Conservation (phyloP, 2,329 filamentous ascomycete genomes). For the Claviceps maximensis region DNA sequence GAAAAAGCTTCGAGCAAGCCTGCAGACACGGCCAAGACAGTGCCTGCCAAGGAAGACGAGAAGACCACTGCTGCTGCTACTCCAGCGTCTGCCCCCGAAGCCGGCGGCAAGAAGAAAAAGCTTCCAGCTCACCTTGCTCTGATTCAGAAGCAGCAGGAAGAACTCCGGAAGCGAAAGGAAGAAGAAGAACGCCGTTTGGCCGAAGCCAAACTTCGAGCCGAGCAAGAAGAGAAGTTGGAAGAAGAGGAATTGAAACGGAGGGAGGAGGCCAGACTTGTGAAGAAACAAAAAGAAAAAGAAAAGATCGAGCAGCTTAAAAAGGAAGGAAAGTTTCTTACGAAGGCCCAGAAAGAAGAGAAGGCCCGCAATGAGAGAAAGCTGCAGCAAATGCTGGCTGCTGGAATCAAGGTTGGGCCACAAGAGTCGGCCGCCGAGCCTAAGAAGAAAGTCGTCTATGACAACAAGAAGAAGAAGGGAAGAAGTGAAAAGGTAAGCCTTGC, state of each 20-base stretch:
- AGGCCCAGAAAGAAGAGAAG: slow-evolving; percentile 74
- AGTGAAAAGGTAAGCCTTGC: slow-evolving; percentile 36
- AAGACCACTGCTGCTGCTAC: slow-evolving; percentile 29
- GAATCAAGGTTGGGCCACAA: slow-evolving; percentile 55
- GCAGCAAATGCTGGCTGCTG: slow-evolving; percentile 73
- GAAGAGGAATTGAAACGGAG: slow-evolving; percentile 56
- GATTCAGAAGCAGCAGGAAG: slow-evolving; percentile 74
- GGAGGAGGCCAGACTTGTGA: slow-evolving; percentile 61
- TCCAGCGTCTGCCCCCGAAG: slow-evolving; percentile 27
- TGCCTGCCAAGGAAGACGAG: slow-evolving; percentile 29
- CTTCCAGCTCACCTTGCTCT: slow-evolving; percentile 58
- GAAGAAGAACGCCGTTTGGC: slow-evolving; percentile 47
- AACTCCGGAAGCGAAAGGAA: slow-evolving; percentile 51
- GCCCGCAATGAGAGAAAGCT: slow-evolving; percentile 65
- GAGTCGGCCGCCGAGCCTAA: slow-evolving; percentile 49
- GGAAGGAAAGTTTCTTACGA: slow-evolving; percentile 75
- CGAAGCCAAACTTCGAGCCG: slow-evolving; percentile 51
- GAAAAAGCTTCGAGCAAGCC: slow-evolving; percentile 23
- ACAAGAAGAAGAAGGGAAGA: slow-evolving; percentile 64
- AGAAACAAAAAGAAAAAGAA: slow-evolving; percentile 80
- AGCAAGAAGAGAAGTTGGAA: slow-evolving; percentile 50
- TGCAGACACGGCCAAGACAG: slow-evolving; percentile 16
- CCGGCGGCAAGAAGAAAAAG: slow-evolving; percentile 75
- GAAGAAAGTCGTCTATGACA: slow-evolving; percentile 65
- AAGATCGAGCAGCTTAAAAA: slow-evolving; percentile 78